Evolutionary conservation across 2,329 filamentous ascomycete genomes (phyloP).

Genomic region (Chalara sp.): DNA sequence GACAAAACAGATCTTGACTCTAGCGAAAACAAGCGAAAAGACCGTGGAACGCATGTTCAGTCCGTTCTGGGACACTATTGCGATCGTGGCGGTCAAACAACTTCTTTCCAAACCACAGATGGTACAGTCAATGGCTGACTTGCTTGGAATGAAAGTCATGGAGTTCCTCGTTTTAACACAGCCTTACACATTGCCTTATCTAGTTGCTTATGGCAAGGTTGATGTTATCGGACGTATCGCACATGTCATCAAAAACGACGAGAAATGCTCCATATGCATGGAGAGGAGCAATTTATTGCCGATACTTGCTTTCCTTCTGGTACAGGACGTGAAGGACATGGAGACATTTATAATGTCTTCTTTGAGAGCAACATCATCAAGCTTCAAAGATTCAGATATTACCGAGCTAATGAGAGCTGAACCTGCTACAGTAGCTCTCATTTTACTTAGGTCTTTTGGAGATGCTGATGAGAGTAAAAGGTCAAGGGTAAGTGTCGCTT

Average conservation of each 20-base stretch:
- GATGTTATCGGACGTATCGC: slow-evolving; percentile 80
- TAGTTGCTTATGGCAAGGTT: slow-evolving; percentile 70
- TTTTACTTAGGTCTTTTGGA: slow-evolving; percentile 73
- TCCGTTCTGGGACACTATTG: slow-evolving; percentile 84
- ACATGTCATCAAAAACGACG: slow-evolving; percentile 63
- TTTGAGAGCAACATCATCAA: slow-evolving; percentile 60
- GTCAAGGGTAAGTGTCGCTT: slow-evolving; percentile 42
- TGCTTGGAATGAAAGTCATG: slow-evolving; percentile 68
- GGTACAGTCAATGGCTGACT: slow-evolving; percentile 70
- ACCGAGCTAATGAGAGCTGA: slow-evolving; percentile 66
- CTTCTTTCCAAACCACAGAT: slow-evolving; percentile 76
- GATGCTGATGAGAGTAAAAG: slow-evolving; percentile 56
- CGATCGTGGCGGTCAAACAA: slow-evolving; percentile 76
- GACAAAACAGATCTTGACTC: slow-evolving; percentile 52
- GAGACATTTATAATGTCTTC: slow-evolving; percentile 63
- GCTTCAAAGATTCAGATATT: slow-evolving; percentile 62
- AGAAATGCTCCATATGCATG: slow-evolving; percentile 49
- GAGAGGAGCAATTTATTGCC: slow-evolving; percentile 50
- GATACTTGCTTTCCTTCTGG: slow-evolving; percentile 52
- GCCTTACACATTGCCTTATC: slow-evolving; percentile 73
- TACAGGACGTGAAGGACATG: slow-evolving; percentile 48
- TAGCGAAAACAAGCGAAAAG: slow-evolving; percentile 59
- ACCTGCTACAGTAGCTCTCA: slow-evolving; percentile 67
- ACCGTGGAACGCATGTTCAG: slow-evolving; percentile 66
- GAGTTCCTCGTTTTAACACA: slow-evolving; percentile 73